Evolutionary conservation across 331 rosid genomes (phyloP), one percentile per base, ranked within the genome.

Genomic region (Cydonia oblonga): DNA sequence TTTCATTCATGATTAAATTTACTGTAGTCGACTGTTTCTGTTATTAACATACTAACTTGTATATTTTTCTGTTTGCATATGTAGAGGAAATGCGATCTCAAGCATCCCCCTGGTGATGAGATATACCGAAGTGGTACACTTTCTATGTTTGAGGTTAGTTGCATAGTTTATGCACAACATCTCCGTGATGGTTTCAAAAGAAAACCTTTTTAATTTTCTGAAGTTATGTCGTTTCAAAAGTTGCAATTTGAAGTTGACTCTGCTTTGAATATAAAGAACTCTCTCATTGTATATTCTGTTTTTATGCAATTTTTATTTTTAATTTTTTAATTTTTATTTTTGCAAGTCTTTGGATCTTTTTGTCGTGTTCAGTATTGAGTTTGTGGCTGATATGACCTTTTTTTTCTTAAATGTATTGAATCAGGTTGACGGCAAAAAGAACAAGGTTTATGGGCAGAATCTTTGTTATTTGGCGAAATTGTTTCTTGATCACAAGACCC

Each of bases 91-190:
- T 95, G 99, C 73, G 99, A 95, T 85, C 99, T 95, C 64, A 95
- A 95, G 87, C 99, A 95, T 76, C 99, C 99, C 44, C 99, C 99
- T 57, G 99, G 99, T 69, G 99, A 95, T 88, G 99, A 95, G 87
- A 95, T 95, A 73, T 95, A 95, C 79, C 86, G 99, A 83, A 83
- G 96, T 78, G 97, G 97, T 77, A 95, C 99, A 20, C 83, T 95
- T 80, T 95, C 99, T 40, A 95, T 95, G 99, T 95, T 95, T 79
- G 99, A 95, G 97, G 99, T 95, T 81, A 64, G 66, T 20, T 73
- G 53, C 67, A 14, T n/a, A 69, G 49, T 58, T 68, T 23, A 30
- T 71, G 44, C 63, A 29, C 24, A 26, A 22, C 15, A 15, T 25
- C 14, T 12, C 14, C 3, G 56, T 66, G 13, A 25, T 38, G 35